These are phyloP conservation scores for Kwoniella dejecticola DNA, from an alignment of 768 basidiomycete species.

Conservation along the genomic window DNA sequence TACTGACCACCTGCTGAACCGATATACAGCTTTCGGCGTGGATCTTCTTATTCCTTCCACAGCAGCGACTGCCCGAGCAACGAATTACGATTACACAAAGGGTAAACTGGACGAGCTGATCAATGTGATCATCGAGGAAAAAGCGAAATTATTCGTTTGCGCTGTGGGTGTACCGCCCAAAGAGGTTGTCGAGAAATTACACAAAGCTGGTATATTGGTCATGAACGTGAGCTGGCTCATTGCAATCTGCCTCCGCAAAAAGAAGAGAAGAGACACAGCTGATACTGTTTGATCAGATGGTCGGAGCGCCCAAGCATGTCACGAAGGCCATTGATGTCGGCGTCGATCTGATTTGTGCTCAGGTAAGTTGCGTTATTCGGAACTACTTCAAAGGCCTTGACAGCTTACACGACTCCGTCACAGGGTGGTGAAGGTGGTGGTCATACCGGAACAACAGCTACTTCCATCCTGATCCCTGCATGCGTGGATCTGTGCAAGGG, in stretches of 20 bases:
- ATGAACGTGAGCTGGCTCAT: conserved; percentile 72
- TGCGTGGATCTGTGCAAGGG: conserved; percentile 83
- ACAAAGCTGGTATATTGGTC: conserved; percentile 78
- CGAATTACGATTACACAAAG: conserved; percentile 82
- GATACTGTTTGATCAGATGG: conserved; percentile 54
- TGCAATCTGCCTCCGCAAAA: too few relatives aligned
- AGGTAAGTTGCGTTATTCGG: conserved; percentile 28
- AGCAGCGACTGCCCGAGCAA: conserved; percentile 84
- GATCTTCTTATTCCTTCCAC: conserved; percentile 86
- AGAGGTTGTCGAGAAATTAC: conserved; percentile 75
- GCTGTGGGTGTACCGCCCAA: conserved; percentile 78
- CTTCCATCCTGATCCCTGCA: conserved; percentile 84
- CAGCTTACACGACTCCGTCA: neutral
- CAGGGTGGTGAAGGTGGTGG: conserved; percentile 89
- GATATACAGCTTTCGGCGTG: conserved; percentile 77
- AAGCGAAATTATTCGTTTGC: conserved; percentile 82
- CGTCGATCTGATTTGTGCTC: conserved; percentile 90
- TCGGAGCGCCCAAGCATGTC: conserved; percentile 81
- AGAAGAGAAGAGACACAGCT: too few relatives aligned
- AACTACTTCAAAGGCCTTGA: neutral
- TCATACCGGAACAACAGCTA: conserved; percentile 82
- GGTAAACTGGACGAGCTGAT: conserved; percentile 81
- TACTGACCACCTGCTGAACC: too few relatives aligned
- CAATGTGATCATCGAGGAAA: conserved; percentile 90
- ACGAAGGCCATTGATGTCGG: conserved; percentile 65